Base-by-base conservation (phyloP, 1,139 yeast genomes). In the Zygoascus sp. region DNA sequence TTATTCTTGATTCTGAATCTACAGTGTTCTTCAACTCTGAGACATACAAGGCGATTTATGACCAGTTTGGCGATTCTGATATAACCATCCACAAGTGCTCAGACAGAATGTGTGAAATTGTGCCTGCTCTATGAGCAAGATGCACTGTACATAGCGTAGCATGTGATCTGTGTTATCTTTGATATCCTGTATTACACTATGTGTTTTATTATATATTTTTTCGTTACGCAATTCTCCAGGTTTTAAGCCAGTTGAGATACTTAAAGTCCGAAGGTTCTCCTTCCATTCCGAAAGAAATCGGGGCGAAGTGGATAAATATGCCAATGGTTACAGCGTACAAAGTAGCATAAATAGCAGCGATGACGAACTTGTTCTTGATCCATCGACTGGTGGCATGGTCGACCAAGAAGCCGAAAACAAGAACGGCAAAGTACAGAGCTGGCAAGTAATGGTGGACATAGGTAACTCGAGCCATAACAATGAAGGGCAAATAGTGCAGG, bases 401-500 rank as follows among this genome's bases (percentile, higher is more conserved):
- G 51, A 89, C 71, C 58, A 83, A 73, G 69, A 84, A 92, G 49
- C 83, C 80, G 61, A 85, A 76, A 25, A 88, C 81, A 56, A 92
- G 69, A 76, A 92, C 81, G 50, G 97, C 97, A 70, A 94, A 92
- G 72, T 90, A 92, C 56, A 90, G 77, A 0, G 98, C 97, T 25
- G 99, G 99, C 59, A 89, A 77, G 68, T 92, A 92, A 69, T 92
- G 99, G 67, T 92, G 99, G 40, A 92, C 92, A 64, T 94, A 92
- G 3, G 96, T 89, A 55, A 94, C 97, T 74, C 99, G 85, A 22
- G 96, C 89, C 98, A 92, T 92, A 55, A 90, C 74, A 44, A 85
- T 79, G 66, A 92, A 92, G 38, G 99, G 97, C 61, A 83, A 66
- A 67, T 75, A 94, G 68, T 94, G 98, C 66, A 92, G 75, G 54